phyloP scores from a whole-genome alignment of 805 yeast species.

The Kockiozyma suomiensis region DNA sequence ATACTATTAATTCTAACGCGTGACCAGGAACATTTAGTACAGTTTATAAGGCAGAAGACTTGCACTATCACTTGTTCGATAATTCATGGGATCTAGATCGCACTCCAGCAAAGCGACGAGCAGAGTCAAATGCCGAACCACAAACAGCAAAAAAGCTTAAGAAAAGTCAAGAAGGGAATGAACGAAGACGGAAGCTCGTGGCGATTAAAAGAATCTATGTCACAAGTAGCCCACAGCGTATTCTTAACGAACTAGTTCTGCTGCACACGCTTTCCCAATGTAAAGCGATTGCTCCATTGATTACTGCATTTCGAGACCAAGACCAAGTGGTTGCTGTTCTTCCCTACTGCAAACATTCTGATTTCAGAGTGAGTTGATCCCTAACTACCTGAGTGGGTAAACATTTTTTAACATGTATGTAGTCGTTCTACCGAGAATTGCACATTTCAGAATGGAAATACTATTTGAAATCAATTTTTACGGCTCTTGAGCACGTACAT shows the following conservation, averaged over 20 bases:
- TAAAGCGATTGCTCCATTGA: constrained; percentile 78
- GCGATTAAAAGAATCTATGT: constrained; percentile 94
- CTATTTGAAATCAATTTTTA: constrained; percentile 77
- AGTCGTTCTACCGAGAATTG: constrained; percentile 74
- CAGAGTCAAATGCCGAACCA: neutral
- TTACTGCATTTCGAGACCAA: constrained; percentile 82
- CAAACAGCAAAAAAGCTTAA: neutral
- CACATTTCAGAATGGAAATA: constrained; percentile 77
- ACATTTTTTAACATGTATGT: neutral
- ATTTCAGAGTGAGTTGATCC: constrained; percentile 58
- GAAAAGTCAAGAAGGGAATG: constrained; percentile 17
- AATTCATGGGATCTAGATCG: constrained; percentile 40
- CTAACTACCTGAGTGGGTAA: too few relatives aligned
- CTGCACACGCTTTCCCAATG: constrained; percentile 59
- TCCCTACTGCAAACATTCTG: constrained; percentile 89
- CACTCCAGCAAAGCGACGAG: constrained; percentile 42
- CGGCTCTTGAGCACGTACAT: constrained; percentile 77
- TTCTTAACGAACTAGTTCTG: constrained; percentile 81
- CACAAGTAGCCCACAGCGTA: constrained; percentile 91
- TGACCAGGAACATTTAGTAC: constrained; percentile 58
- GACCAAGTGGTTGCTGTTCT: constrained; percentile 93
- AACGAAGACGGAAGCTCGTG: constrained; percentile 50
- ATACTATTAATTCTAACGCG: neutral
- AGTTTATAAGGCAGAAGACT: constrained; percentile 63
- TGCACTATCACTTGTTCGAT: constrained; percentile 43